Evolutionary conservation across 768 basidiomycete species (phyloP), one percentile per base, ranked within the genome.

Genomic region (Tylopilus cervinicoccineus): DNA sequence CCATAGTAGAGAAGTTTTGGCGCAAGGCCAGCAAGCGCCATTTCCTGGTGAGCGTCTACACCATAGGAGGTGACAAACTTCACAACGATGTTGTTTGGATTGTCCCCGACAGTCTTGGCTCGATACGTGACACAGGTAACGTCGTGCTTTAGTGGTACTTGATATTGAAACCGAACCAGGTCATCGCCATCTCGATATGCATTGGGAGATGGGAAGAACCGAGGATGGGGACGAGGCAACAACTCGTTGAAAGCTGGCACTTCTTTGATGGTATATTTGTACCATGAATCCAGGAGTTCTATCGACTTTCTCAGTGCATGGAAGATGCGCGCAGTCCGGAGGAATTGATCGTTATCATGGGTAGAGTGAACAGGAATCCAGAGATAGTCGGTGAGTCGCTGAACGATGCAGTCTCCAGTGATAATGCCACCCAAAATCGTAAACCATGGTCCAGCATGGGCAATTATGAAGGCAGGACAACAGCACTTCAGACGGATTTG

Each of bases 21-120:
- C 14, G 67, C 69, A 12, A 61, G 45, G 6, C 51, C 47, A 11
- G 48, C 13, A 0, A 44, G 26, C 2, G 69, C 70, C 45, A 76
- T 65, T 14, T 59, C 40, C 23, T 47, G 24, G 48, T 75, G 74
- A 0, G 57, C 67, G 7, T 57, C 62, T 7, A 12, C 49, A 22
- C 68, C 60, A 47, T 74, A 75, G 6, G 58, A 47, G 14, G 55
- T 52, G 34, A 66, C 67, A 37, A 75, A 75, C 51, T 73, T 75
- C 43, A 75, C 63, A 0, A 72, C 64, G 10, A 72, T 50, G 19
- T 52, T 45, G 22, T 26, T 44, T 3, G 22, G 43, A 0, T 36
- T 28, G 11, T 38, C 27, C 38, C 37, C 43, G 2, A 39, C 2
- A 13, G 48, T 60, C 45, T 46, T 44, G 11, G 62, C 64, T 2